A percentile compares a stretch with the other conserved stretches of the same genome.
phyloP scores from a whole-genome alignment of 2,329 filamentous ascomycete species.

The Fusarium acutatum region DNA sequence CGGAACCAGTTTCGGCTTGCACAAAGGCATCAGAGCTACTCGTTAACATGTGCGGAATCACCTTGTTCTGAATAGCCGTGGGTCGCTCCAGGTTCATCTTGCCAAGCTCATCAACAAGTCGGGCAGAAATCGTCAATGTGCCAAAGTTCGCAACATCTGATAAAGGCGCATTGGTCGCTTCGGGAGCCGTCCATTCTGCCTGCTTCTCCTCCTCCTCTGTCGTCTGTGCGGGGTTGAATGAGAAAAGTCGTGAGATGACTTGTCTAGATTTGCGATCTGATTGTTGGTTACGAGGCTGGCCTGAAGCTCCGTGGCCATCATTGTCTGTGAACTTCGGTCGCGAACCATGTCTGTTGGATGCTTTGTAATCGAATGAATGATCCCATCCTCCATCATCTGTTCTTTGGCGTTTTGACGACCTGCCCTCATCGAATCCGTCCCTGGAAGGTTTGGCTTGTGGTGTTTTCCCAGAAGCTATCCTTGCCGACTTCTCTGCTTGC shows the following conservation, averaged over 20 bases:
- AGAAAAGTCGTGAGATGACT: conserved; percentile 91
- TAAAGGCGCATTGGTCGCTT: conserved; percentile 91
- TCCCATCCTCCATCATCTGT: conserved; percentile 32
- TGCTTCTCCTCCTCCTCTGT: conserved; percentile 65
- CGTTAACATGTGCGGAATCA: conserved; percentile 80
- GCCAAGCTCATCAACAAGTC: conserved; percentile 81
- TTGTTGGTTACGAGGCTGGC: conserved; percentile 35
- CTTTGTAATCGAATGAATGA: conserved; percentile 26
- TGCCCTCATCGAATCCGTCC: conserved; percentile 41
- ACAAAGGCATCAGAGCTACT: conserved; percentile 92
- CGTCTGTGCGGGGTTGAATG: conserved; percentile 81
- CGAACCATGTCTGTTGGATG: conserved; percentile 7
- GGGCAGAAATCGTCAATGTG: conserved; percentile 81
- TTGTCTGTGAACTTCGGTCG: conserved; percentile 20
- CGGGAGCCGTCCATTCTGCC: conserved; percentile 63
- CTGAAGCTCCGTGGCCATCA: conserved; percentile 24
- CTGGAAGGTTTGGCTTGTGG: conserved; percentile 30
- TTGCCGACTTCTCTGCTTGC: conserved; percentile 62
- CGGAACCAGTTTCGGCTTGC: conserved; percentile 95
- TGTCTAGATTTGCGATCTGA: conserved; percentile 52
- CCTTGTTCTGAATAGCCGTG: conserved; percentile 92
- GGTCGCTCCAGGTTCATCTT: conserved; percentile 91
- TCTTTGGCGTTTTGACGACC: conserved; percentile 58
- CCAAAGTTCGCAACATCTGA: conserved; percentile 87
- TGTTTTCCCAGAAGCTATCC: conserved; percentile 34